Conservation (phyloP, 331 rosid species). For the Pyracantha coccinea region DNA sequence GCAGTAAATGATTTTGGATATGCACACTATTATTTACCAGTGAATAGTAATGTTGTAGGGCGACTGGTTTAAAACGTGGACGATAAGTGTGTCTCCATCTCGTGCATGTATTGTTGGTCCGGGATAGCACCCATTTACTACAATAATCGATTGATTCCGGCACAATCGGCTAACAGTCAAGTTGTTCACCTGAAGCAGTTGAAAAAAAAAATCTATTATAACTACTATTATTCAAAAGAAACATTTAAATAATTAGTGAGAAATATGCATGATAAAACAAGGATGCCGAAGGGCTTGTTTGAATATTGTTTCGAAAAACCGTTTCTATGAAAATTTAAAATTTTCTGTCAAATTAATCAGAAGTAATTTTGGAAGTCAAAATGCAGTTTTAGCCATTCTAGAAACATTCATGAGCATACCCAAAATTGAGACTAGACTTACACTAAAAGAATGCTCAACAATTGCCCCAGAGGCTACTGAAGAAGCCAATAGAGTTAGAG, state of each 20-base stretch:
- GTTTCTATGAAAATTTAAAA: too few species aligned
- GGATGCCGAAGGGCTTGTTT: too few species aligned
- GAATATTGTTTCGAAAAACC: too few species aligned
- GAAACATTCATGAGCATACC: not conserved
- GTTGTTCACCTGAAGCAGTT: slow-evolving; percentile 21
- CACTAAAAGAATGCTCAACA: slow-evolving; percentile 49
- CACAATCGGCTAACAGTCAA: slow-evolving; percentile 18
- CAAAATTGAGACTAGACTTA: slow-evolving; percentile 2
- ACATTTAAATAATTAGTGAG: too few species aligned
- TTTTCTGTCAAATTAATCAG: too few species aligned
- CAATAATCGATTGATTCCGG: slow-evolving; percentile 26
- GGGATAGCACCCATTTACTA: slow-evolving; percentile 31
- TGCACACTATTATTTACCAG: slow-evolving; percentile 14
- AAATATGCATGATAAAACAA: too few species aligned
- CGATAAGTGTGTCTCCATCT: slow-evolving; percentile 31
- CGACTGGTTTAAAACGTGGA: slow-evolving; percentile 30
- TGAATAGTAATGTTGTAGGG: slow-evolving; percentile 36
- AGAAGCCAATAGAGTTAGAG: slow-evolving; percentile 40
- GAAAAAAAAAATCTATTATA: not conserved
- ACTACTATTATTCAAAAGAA: not conserved
- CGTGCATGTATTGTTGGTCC: slow-evolving; percentile 30
- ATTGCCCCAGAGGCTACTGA: slow-evolving; percentile 45
- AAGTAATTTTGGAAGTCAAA: too few species aligned
- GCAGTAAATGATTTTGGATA: too few species aligned
- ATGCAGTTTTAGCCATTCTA: too few species aligned